These are phyloP conservation scores for Trapa incisa DNA, from an alignment of 345 rosid species.

Conservation along the genomic window DNA sequence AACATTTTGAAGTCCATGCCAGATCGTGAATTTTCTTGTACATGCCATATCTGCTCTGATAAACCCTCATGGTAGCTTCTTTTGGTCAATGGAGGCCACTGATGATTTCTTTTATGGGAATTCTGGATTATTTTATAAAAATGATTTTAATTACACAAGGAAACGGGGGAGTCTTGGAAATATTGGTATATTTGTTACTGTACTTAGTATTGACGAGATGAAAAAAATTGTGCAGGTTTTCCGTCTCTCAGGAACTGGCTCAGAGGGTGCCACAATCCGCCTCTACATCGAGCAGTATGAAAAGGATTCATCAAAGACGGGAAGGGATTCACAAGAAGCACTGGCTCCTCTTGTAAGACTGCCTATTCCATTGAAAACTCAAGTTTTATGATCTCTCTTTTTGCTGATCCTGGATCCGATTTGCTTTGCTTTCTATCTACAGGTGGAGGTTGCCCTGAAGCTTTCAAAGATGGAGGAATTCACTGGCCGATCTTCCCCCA, in stretches of 20 bases:
- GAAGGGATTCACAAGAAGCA: constrained; percentile 84
- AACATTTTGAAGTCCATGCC: too few species aligned
- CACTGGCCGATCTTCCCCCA: constrained; percentile 90
- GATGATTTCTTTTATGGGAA: too few species aligned
- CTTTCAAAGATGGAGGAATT: constrained; percentile 86
- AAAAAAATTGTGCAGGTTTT: constrained; percentile 40
- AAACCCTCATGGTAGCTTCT: too few species aligned
- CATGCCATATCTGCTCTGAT: too few species aligned
- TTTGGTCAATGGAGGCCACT: too few species aligned
- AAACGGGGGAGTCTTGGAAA: neutral
- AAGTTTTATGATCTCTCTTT: neutral
- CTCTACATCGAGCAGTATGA: constrained; percentile 95
- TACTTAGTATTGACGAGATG: neutral
- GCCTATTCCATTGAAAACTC: neutral
- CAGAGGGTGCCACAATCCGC: constrained; percentile 96
- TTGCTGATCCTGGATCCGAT: neutral
- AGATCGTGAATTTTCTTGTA: too few species aligned
- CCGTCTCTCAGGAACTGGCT: constrained; percentile 98
- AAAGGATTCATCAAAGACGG: constrained; percentile 80
- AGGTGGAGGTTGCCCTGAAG: constrained; percentile 89
- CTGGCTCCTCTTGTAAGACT: constrained; percentile 75
- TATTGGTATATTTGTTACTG: neutral
- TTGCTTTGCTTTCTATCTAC: constrained; percentile 5
- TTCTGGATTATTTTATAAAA: too few species aligned
- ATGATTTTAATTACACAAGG: too few species aligned